Evolutionary conservation across 148 eudicot species (phyloP), one percentile per base, ranked within the genome.

Genomic region (Suaeda aralocaspica): DNA sequence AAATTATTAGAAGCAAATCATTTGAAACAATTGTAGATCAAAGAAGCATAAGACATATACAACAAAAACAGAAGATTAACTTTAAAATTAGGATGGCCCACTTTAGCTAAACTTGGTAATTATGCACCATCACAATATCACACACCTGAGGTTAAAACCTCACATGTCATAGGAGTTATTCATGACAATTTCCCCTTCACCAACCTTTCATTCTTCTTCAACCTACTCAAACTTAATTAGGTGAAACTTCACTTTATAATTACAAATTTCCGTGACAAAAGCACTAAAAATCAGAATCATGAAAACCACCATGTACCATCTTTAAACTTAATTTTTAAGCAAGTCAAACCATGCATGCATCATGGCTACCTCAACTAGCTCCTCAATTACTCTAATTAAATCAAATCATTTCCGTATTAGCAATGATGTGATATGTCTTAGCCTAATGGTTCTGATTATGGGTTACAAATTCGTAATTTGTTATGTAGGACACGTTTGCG

Each of bases 311-410:
- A 30, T 72, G 49, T 52, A 65, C 49, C 44, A 52, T 72, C 39
- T 64, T 9, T 18, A 50, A 57, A 66, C 76, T 73, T 73, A 6
- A 28, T 7, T 42, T 22, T 73, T 51, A 73, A 66, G 76, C 76
- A 56, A 73, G 46, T 57, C 64, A 65, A 73, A 56, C 67, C 31
- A 55, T 49, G 18, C n/a, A 11, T 11, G 45, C 55, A 55, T 66
- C 52, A 72, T 72, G 69, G 34, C 53, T 49, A 48, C 50, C 67
- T 63, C 41, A 72, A 61, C 28, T n/a, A n/a, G n/a, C n/a, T 50
- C 29, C 15, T 12, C 12, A 6, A 36, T 15, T 15, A 26, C 18
- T 64, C 41, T 42, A 28, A 11, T 28, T 5, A 60, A 13, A n/a
- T 13, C 11, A 29, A 12, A 59, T 26, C 31, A 1, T 56, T 0